phyloP scores from a whole-genome alignment of 1,284 basidiomycete genomes.

The Boletus albobrunnescens region DNA sequence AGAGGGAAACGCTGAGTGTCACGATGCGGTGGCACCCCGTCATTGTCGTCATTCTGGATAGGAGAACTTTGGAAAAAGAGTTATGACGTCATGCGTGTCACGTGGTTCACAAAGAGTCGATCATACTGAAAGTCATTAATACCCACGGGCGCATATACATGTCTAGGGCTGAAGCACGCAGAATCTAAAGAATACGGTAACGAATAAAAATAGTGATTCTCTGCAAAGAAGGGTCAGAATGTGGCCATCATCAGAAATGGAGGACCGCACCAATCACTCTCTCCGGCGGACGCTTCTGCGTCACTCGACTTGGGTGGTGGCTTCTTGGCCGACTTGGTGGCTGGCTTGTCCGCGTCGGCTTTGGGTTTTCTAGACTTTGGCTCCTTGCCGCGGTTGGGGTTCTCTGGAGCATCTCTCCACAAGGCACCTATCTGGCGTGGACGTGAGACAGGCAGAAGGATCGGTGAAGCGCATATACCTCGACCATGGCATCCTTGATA shows the following conservation, averaged over 20 bases:
- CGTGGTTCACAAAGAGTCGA: constrained; percentile 12
- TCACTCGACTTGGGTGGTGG: constrained; percentile 23
- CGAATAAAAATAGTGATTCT: constrained; percentile 10
- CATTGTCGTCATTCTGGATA: constrained; percentile 17
- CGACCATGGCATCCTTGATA: constrained; percentile 49
- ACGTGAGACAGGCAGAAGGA: constrained; percentile 10
- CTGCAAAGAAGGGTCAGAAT: neutral
- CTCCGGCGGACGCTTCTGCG: constrained; percentile 23
- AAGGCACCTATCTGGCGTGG: constrained; percentile 44
- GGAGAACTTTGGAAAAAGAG: constrained; percentile 10
- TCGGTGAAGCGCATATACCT: constrained; percentile 35
- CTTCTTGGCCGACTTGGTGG: constrained; percentile 18
- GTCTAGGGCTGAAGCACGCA: neutral
- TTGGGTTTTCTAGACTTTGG: constrained; percentile 41
- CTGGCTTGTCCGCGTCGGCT: constrained; percentile 25
- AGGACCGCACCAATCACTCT: constrained; percentile 18
- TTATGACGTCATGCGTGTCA: constrained; percentile 15
- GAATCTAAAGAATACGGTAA: constrained; percentile 14
- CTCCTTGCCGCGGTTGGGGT: constrained; percentile 54
- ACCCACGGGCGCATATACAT: constrained; percentile 3
- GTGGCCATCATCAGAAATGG: neutral
- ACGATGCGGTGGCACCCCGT: no score
- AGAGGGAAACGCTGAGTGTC: neutral
- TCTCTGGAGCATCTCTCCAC: constrained; percentile 56
- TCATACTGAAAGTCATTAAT: no score